Conservation (phyloP, 805 yeast genomes). For the Yarrowia sp. region DNA sequence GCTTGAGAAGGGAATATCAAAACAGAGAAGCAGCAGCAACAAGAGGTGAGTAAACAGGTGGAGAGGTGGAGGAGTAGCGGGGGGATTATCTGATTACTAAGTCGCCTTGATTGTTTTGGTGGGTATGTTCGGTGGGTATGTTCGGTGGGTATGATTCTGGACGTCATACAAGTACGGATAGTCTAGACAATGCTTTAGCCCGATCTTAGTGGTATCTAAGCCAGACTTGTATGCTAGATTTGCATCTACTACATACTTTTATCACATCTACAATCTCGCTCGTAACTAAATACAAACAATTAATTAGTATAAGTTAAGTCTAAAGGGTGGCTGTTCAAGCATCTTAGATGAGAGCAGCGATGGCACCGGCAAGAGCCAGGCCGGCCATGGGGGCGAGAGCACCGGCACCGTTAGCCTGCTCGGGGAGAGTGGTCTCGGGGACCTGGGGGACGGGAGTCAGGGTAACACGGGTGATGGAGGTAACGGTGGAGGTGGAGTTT, state of each 20-base stretch:
- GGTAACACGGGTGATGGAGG: conserved; percentile 39
- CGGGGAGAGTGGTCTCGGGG: conserved; percentile 30
- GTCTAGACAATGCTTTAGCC: too few species aligned
- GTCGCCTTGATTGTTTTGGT: too few species aligned
- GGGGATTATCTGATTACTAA: too few species aligned
- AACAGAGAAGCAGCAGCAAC: background rate
- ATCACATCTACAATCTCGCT: background rate
- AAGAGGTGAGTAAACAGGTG: too few species aligned
- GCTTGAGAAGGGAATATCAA: background rate
- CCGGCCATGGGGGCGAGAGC: conserved; percentile 38
- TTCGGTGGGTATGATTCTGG: too few species aligned
- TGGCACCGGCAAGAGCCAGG: conserved; percentile 39
- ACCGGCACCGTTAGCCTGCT: conserved; percentile 38
- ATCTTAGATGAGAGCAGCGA: conserved; percentile 35
- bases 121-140: too few species aligned
- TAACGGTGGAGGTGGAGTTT: conserved; percentile 38
- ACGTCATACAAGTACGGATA: too few species aligned
- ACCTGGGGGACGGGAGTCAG: conserved; percentile 33
- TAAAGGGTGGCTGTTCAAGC: background rate
- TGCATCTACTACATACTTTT: too few species aligned
- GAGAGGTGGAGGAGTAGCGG: too few species aligned
- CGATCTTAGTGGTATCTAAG: too few species aligned
- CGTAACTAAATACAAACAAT: conserved; percentile 32
- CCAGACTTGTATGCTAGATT: too few species aligned
- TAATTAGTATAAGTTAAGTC: conserved; percentile 35